Percentiles rank a stretch among this genome's conserved stretches.
Conservation (phyloP, 129 eudicot genomes). For the Daucus carota region DNA sequence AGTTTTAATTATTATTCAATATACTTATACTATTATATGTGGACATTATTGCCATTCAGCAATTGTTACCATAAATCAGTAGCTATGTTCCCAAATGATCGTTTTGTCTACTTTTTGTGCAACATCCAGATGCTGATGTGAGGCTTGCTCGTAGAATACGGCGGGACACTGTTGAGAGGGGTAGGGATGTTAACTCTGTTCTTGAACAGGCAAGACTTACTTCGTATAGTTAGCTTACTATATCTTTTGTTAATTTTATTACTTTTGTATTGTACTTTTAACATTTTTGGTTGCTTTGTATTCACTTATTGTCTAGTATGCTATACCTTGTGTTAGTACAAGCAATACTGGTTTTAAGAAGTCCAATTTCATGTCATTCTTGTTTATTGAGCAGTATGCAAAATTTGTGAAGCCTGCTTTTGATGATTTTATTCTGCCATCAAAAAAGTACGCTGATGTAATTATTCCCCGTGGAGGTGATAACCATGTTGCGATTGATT, state of each 20-base stretch:
- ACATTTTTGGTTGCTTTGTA: background rate
- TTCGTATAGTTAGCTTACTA: background rate
- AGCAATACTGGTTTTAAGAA: background rate
- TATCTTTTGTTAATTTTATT: too few relatives aligned
- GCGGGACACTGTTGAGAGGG: conserved; percentile 98
- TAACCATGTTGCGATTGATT: conserved; percentile 96
- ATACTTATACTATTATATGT: background rate
- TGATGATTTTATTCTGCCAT: conserved; percentile 95
- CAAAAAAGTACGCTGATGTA: conserved; percentile 96
- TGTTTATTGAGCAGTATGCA: conserved; percentile 64
- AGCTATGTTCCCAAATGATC: background rate
- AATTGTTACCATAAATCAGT: conserved; percentile 3
- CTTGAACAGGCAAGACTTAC: conserved; percentile 81
- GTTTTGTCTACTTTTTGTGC: conserved; percentile 12
- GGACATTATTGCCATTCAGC: background rate
- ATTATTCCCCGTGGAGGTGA: conserved; percentile 99
- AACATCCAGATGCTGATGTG: conserved; percentile 86
- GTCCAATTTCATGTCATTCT: background rate
- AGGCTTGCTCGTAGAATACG: conserved; percentile 99
- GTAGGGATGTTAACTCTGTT: conserved; percentile 95
- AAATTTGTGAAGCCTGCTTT: conserved; percentile 99
- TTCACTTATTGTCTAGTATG: background rate
- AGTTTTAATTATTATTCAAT: background rate
- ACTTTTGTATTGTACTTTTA: background rate
- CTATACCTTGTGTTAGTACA: background rate